Evolutionary conservation across 1,139 yeast species (phyloP), one percentile per base, ranked within the genome.

Genomic region (Nadsonia commutata): DNA sequence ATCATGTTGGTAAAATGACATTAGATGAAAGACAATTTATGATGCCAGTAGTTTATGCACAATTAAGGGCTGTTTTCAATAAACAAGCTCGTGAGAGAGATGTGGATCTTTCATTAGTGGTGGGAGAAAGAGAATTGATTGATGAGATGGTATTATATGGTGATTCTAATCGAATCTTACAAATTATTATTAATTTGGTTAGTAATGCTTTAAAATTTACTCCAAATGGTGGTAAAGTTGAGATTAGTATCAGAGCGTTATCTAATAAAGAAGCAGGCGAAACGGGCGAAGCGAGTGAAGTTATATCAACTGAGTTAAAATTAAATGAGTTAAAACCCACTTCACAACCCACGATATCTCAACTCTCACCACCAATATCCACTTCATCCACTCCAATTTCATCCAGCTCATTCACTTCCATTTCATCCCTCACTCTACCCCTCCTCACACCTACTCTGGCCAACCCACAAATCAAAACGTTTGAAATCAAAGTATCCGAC

Each of bases 191-290:
- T 82, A 88, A 88, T 53, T 64, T 88, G 46, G 86, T 86, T 2
- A 81, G 94, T 13, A 88, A 85, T 58, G 80, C 94, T 0, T 64
- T 88, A 50, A 88, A 88, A 56, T 88, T 88, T 55, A 86, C 96
- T 0, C 94, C 94, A 0, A 78, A 76, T 9, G 80, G 80, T 51
- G 96, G 96, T 2, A 70, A 74, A 20, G 90, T 86, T 18, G 72
- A 71, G 31, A 82, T 85, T 2, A 59, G 71, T 0, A 72, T 84
- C 49, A 72, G 70, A 36, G n/a, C n/a, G n/a, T n/a, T n/a, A n/a
- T n/a, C n/a, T n/a, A n/a, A n/a, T n/a, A n/a, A n/a, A n/a, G n/a
- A n/a, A n/a, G n/a, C n/a, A n/a, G n/a, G n/a, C n/a, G n/a, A n/a
- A n/a, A n/a, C n/a, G n/a, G n/a, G n/a, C n/a, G n/a, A n/a, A n/a